These are phyloP conservation scores for Scheffersomyces amazonensis DNA, from an alignment of 805 yeast species.

Conservation along the genomic window DNA sequence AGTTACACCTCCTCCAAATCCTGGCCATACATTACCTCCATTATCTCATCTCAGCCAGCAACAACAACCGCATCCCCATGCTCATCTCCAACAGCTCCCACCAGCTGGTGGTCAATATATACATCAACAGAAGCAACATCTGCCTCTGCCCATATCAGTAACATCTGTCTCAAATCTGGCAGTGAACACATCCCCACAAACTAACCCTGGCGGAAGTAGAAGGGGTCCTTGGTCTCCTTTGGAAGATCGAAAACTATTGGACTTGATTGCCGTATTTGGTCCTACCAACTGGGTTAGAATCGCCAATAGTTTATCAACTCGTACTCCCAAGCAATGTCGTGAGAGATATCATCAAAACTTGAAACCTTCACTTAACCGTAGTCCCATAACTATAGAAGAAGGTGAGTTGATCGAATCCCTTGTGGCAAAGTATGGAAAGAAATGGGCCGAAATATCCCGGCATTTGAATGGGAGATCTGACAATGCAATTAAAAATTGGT, in stretches of 20 bases:
- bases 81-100: too few relatives aligned
- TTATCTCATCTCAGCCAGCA: too few relatives aligned
- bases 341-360: conserved; percentile 90
- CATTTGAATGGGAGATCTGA: conserved; percentile 86
- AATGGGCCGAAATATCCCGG: conserved; percentile 93
- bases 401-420: conserved; percentile 77
- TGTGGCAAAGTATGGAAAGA: conserved; percentile 76
- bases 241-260: conserved; percentile 73
- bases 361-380: conserved; percentile 76
- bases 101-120: too few relatives aligned
- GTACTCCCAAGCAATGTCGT: conserved; percentile 90
- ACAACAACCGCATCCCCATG: too few relatives aligned
- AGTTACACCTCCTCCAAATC: too few relatives aligned
- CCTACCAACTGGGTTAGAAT: conserved; percentile 90
- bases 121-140: background rate
- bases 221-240: conserved; percentile 91
- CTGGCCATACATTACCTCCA: too few relatives aligned
- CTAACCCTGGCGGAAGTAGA: conserved; percentile 21
- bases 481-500: conserved; percentile 91
- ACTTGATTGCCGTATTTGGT: conserved; percentile 66
- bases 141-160: background rate
- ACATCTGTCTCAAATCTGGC: background rate
- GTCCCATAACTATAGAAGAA: conserved; percentile 83
- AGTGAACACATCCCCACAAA: conserved; percentile 9
- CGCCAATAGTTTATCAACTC: conserved; percentile 64